Base-by-base conservation (phyloP, 2,329 filamentous ascomycete genomes). In the Colletotrichum echinochloae region DNA sequence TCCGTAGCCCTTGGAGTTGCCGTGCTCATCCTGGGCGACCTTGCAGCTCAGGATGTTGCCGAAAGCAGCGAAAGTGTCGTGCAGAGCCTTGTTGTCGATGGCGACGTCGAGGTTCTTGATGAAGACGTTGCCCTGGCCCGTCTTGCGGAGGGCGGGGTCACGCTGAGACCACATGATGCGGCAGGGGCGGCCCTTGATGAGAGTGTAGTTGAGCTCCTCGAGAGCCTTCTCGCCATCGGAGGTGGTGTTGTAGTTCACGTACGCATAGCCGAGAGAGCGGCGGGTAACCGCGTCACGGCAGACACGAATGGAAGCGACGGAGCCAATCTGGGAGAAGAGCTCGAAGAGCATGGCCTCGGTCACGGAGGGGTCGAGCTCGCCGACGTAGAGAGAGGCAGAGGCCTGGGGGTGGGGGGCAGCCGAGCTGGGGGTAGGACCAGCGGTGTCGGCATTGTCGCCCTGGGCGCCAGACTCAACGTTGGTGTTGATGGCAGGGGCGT, bases 81-180 rank as follows among this genome's bases (percentile, higher is more conserved):
- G 96, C 69, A 99, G 93, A 82, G 96, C 96, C 90, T 99, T 99
- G 92, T 99, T 99, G 87, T 99, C 96, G 79, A 99, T 99, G 78
- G 96, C 96, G 76, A 92, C 92, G 83, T 99, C 96, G 75, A 99
- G 89, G 87, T 99, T 99, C 92, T 99, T 99, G 90, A 99, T 99
- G 90, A 99, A 99, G 78, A 99, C 95, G 81, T 99, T 99, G 83
- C 96, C 96, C 86, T 98, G 94, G 76, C 96, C 96, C 77, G 94
- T 99, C 92, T 99, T 99, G 87, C 96, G 96, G 78, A 99, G 91
- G 82, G 95, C 95, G 75, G 96, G 96, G 84, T 99, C 96, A 83
- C 96, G 96, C 90, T 99, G 96, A 75, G 96, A 99, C 96, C 96
- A 99, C 96, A 99, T 99, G 87, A 99, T 99, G 80, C 96, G 95